Evolutionary conservation across 495 filamentous ascomycete genomes (phyloP), one percentile per base, ranked within the genome.

Genomic region (Geoglossum glabrum): DNA sequence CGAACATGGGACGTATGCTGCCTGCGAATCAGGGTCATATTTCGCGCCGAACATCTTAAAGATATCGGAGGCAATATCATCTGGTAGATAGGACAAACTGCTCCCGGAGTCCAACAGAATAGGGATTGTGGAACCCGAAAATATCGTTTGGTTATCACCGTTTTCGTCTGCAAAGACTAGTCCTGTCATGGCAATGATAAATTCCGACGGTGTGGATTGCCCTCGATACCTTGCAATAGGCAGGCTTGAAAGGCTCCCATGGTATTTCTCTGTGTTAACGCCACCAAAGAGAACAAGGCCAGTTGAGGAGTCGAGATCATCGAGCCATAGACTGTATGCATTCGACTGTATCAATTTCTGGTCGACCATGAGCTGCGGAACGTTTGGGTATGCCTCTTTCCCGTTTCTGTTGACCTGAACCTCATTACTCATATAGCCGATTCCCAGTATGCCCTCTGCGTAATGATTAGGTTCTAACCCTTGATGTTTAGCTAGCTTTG

Each of bases 241-340:
- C 0, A 97, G 71, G 2, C 83, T 90, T 50, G 78, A 67, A 5
- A 98, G 79, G 1, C 71, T 61, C 26, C 86, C 88, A 6, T 69
- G 69, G 68, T 82, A 97, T 63, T 90, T 87, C 33, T 74, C 82
- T 0, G 81, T 83, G 69, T 98, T 85, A 55, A 98, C 80, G 51
- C 92, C 92, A 27, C 92, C 92, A 63, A 98, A 98, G 13, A 98
- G 72, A 56, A 98, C 86, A 54, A 78, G 82, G 33, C 92, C 92
- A 7, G 78, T 84, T 60, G 74, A 66, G 3, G 72, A 62, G 10
- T 84, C 74, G 0, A 89, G 74, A 62, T 90, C 85, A 71, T 94
- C 87, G 30, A 95, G 74, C 87, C 87, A 95, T 0, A 95, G 68
- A 60, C 83, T 88, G 68, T 90, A 98, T 17, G 90, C 88, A 60